These are phyloP conservation scores for Andalucia godoyi DNA, from an alignment of 78 protist species.

Conservation along the genomic window DNA sequence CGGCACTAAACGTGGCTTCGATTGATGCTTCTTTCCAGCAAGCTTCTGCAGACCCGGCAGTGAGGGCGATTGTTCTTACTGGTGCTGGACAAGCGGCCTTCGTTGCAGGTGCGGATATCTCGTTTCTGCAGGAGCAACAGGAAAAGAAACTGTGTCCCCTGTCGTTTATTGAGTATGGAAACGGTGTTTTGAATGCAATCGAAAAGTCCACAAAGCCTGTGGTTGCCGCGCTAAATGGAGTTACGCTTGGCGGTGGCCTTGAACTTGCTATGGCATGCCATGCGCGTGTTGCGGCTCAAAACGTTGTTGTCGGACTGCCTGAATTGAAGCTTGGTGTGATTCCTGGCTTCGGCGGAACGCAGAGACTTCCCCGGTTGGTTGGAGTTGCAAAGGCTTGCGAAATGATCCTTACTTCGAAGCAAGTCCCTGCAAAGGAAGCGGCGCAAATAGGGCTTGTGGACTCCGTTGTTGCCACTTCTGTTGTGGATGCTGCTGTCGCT, in stretches of 20 bases:
- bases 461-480: neutral
- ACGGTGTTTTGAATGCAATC: no score
- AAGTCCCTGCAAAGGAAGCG: neutral
- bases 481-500: constrained; percentile 12
- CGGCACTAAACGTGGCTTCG: neutral
- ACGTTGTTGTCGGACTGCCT: constrained; percentile 6
- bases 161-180: neutral
- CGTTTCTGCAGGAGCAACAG: no score
- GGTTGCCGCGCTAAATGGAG: constrained; percentile 38
- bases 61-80: constrained; percentile 5
- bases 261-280: constrained; percentile 31
- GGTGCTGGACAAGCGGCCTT: neutral
- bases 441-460: neutral
- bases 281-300: constrained; percentile 8
- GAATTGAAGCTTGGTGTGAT: constrained; percentile 37
- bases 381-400: constrained; percentile 12
- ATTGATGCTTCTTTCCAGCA: neutral
- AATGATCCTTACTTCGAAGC: neutral
- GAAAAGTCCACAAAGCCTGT: constrained; percentile 23
- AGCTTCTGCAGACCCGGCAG: neutral
- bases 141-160: neutral
- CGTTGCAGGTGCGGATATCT: constrained; percentile 17
- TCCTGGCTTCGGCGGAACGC: constrained; percentile 52
- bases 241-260: constrained; percentile 40
- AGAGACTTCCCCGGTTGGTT: constrained; percentile 31